Evolutionary conservation across 305 asterid genomes (phyloP), one percentile per base, ranked within the genome.

Genomic region (Ilex paraguariensis): DNA sequence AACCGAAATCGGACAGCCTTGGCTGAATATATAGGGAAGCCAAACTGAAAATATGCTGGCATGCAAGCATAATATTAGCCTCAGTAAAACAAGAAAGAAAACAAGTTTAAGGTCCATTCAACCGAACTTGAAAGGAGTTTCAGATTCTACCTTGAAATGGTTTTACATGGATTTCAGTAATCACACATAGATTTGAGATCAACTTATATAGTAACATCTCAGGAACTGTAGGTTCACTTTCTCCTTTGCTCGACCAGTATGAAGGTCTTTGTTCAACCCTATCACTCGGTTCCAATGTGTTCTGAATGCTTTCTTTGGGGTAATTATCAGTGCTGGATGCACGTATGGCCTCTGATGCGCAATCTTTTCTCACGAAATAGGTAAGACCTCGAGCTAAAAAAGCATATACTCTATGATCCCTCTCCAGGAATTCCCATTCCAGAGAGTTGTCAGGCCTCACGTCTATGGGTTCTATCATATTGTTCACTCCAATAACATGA

Each of bases 241-340:
- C 75, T 8, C 95, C 97, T 74, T 75, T 70, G 79, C 96, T 90
- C 30, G 97, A 90, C 96, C 97, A 90, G 72, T 86, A 87, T 5
- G 95, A 84, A 61, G 85, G 81, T 74, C 90, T 75, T 64, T 61
- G 67, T 50, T 70, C 88, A 61, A 78, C 66, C 71, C 79, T 73
- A 50, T 82, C 89, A 50, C 71, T 64, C 15, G 89, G 80, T 53
- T 66, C 76, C 54, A 90, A 57, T 7, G 97, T 90, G 63, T 90
- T 88, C 70, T 60, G 66, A 61, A 90, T 74, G 77, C 89, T 86
- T 71, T 86, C 97, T 17, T 59, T 67, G 5, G 95, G 95, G 75
- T 81, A 81, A 73, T 81, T 75, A 60, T 90, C 97, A 0, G 93
- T 90, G 56, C 89, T 90, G 10, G 96, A 87, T 33, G 95, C 97